A percentile compares a stretch with the other conserved stretches of the same genome.
Evolutionary conservation across 1,139 yeast species (phyloP).

Genomic region (Hyphopichia wangnamkhiaoensis): DNA sequence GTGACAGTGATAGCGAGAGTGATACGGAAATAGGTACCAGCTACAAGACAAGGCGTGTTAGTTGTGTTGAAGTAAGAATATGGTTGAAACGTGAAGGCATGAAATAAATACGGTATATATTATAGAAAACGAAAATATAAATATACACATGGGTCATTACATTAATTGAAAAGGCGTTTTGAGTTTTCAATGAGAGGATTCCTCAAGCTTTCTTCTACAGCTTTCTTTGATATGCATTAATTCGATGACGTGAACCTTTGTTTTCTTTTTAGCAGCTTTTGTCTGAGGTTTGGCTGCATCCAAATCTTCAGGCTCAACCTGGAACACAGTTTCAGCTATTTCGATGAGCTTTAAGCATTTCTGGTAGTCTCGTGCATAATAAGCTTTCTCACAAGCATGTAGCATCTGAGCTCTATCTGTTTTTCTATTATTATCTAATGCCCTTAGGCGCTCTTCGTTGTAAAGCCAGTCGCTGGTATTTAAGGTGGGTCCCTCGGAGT

Average conservation of each 20-base stretch:
- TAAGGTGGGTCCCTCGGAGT: constrained; percentile 49
- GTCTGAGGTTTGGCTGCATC: constrained; percentile 24
- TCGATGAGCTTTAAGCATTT: constrained; percentile 41
- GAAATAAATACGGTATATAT: neutral
- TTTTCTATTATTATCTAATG: constrained; percentile 28
- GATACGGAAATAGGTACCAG: constrained; percentile 23
- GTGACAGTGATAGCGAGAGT: constrained; percentile 34
- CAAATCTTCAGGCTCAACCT: constrained; percentile 33
- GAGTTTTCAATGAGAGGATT: neutral
- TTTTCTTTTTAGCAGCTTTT: constrained; percentile 25
- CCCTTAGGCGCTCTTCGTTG: constrained; percentile 19
- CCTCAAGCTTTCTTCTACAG: constrained; percentile 26
- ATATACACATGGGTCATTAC: neutral
- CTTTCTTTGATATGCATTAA: constrained; percentile 41
- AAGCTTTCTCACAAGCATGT: constrained; percentile 52
- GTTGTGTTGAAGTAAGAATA: constrained; percentile 59
- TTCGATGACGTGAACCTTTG: constrained; percentile 49
- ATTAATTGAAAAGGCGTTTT: too few relatives aligned
- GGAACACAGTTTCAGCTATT: constrained; percentile 30
- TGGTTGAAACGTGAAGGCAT: constrained; percentile 32
- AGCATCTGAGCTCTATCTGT: constrained; percentile 36
- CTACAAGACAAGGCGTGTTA: constrained; percentile 53
- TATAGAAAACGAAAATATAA: neutral
- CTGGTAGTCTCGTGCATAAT: constrained; percentile 45
- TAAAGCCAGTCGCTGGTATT: constrained; percentile 50